Conservation (phyloP, 2,329 filamentous ascomycete species). For the Verticillium nubilum region DNA sequence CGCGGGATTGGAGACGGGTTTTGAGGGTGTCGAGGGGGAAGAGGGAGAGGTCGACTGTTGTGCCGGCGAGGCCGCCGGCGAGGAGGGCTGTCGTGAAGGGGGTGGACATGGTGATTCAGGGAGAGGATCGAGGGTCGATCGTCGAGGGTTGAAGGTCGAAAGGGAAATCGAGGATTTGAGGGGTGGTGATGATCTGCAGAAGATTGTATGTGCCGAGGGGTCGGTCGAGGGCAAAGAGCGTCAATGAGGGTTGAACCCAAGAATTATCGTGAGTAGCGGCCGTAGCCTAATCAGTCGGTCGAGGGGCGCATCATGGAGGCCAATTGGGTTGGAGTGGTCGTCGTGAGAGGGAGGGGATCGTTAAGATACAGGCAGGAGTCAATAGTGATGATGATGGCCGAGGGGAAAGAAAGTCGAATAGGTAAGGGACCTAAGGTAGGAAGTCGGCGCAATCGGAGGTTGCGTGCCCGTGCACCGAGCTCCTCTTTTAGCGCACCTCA, state of each 20-base stretch:
- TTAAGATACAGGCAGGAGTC: background rate
- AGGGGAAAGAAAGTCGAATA: background rate
- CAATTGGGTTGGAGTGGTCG: background rate
- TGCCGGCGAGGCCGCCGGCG: slow-evolving; percentile 87
- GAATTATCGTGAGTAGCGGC: background rate
- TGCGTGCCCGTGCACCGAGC: background rate
- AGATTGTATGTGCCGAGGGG: background rate
- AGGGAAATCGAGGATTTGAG: background rate
- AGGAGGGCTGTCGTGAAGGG: slow-evolving; percentile 57
- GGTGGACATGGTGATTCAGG: slow-evolving; percentile 20
- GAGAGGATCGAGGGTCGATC: slow-evolving; percentile 11
- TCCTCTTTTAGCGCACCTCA: background rate
- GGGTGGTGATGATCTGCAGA: background rate
- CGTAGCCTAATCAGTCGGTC: background rate
- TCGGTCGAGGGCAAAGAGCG: background rate
- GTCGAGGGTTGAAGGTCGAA: background rate
- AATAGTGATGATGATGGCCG: background rate
- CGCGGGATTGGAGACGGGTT: slow-evolving; percentile 83
- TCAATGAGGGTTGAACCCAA: background rate
- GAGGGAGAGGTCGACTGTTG: slow-evolving; percentile 92
- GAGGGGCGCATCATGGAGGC: background rate
- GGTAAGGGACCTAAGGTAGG: too few species aligned
- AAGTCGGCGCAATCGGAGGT: background rate
- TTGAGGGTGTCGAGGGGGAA: slow-evolving; percentile 99
- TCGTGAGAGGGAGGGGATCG: background rate